Evolutionary conservation across 2,329 filamentous ascomycete species (phyloP).

Genomic region (Mycosphaerella sp.): DNA sequence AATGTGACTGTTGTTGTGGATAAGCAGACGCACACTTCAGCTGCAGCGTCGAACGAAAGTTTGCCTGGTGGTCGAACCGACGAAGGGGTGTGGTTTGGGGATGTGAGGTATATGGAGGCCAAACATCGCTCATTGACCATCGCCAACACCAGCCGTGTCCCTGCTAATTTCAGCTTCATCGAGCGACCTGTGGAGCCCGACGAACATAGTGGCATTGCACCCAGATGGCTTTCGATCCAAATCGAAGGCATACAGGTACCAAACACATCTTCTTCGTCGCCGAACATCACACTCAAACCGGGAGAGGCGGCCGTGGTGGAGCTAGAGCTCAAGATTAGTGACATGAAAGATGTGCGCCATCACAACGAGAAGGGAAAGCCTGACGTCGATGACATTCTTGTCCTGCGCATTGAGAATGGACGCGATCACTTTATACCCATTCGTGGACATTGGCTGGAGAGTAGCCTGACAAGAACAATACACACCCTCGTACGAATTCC

Average conservation of each 20-base stretch:
- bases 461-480: conserved; percentile 77
- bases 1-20: conserved; percentile 67
- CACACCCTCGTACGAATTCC: conserved; percentile 82
- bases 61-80: conserved; percentile 34
- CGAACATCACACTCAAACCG: conserved; percentile 65
- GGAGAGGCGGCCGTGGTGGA: conserved; percentile 72
- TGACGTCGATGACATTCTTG: conserved; percentile 75
- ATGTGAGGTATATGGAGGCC: conserved; percentile 61
- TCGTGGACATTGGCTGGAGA: conserved; percentile 69
- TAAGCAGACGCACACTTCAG: conserved; percentile 35
- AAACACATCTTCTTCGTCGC: conserved; percentile 21
- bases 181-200: conserved; percentile 55
- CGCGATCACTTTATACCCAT: conserved; percentile 88
- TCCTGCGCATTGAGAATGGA: conserved; percentile 75
- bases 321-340: conserved; percentile 60
- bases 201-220: conserved; percentile 39
- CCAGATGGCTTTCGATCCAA: conserved; percentile 62
- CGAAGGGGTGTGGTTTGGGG: conserved; percentile 70
- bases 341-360: conserved; percentile 56
- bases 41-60: conserved; percentile 12
- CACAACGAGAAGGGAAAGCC: conserved; percentile 60
- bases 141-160: conserved; percentile 82
- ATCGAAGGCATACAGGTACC: conserved; percentile 23
- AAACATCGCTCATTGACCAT: conserved; percentile 67
- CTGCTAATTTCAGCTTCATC: conserved; percentile 73